Evolutionary conservation across 345 rosid genomes (phyloP), one percentile per base, ranked within the genome.

Genomic region (Firmiana major): DNA sequence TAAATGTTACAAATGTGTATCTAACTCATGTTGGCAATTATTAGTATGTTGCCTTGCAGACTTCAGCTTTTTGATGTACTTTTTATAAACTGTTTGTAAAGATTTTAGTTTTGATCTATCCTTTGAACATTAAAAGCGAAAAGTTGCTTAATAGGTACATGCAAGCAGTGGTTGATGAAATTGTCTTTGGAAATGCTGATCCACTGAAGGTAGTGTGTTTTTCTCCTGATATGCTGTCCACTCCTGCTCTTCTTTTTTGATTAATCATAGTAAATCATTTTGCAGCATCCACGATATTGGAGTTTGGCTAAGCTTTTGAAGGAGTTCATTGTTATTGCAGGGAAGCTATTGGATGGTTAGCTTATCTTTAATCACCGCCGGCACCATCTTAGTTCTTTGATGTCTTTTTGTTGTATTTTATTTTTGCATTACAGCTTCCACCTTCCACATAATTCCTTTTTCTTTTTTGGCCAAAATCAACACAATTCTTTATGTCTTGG

Each of bases 91-190:
- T 22, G 3, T 31, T 59, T 53, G 28, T 40, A 28, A 63, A 45
- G 34, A 65, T 54, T 48, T 43, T 77, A 97, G 64, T 15, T 57
- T 55, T 63, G 77, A 63, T 69, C 63, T 79, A 31, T 72, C 58
- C 46, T 63, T 42, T 67, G 34, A 49, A 65, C 43, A 64, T 66
- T 58, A 57, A 45, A 55, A 73, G 70, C 62, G 57, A 78, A 72
- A 71, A 19, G 38, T 77, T 71, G 40, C 60, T 78, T 51, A 58
- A 49, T 79, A 92, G 98, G 89, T 94, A 93, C 89, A 94, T 94
- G 95, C 98, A 94, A 88, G 98, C 94, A 28, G 97, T 89, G 81
- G 97, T 88, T 53, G 98, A 94, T 83, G 97, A 94, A 86, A 88
- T 90, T 9, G 86, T 93, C 75, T 80, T 89, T 77, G 76, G 86